These are phyloP conservation scores for Podospora pseudocomata DNA, from an alignment of 495 filamentous ascomycete species.

Conservation along the genomic window DNA sequence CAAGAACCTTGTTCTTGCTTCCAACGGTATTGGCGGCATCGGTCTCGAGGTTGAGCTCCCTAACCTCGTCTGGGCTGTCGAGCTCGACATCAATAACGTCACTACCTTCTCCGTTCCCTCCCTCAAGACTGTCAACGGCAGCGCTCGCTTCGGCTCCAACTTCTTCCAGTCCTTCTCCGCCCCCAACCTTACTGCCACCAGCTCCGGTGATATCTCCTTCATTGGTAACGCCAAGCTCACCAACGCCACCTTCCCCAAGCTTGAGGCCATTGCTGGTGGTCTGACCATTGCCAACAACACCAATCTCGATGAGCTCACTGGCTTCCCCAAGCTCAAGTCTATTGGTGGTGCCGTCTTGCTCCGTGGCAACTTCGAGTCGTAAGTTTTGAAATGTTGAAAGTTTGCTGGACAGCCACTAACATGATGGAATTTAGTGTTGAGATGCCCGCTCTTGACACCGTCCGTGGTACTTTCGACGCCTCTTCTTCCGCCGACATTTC, in stretches of 20 bases:
- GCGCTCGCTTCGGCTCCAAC: constrained; percentile 81
- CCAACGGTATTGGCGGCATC: constrained; percentile 57
- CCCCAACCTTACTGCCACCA: constrained; percentile 73
- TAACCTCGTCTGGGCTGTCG: constrained; percentile 69
- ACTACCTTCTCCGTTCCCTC: constrained; percentile 69
- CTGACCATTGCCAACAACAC: constrained; percentile 89
- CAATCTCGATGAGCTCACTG: constrained; percentile 55
- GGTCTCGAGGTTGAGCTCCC: constrained; percentile 62
- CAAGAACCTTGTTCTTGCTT: constrained; percentile 59
- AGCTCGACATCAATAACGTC: constrained; percentile 88
- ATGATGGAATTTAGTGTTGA: constrained; percentile 51
- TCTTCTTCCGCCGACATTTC: constrained; percentile 65
- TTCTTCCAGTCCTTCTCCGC: constrained; percentile 62
- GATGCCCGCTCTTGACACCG: constrained; percentile 66
- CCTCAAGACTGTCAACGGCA: constrained; percentile 70
- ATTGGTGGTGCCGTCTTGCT: constrained; percentile 86
- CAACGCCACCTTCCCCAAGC: constrained; percentile 69
- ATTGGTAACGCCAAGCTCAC: constrained; percentile 69
- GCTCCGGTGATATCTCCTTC: constrained; percentile 69
- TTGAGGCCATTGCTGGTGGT: constrained; percentile 69
- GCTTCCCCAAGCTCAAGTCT: constrained; percentile 62
- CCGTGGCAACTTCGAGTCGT: constrained; percentile 79
- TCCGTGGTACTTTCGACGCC: constrained; percentile 83
- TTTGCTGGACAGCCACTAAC: background rate
- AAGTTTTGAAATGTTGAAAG: constrained; percentile 37